phyloP scores from a whole-genome alignment of 192 early-diverging fungal genomes.

The Diversispora epigaea region DNA sequence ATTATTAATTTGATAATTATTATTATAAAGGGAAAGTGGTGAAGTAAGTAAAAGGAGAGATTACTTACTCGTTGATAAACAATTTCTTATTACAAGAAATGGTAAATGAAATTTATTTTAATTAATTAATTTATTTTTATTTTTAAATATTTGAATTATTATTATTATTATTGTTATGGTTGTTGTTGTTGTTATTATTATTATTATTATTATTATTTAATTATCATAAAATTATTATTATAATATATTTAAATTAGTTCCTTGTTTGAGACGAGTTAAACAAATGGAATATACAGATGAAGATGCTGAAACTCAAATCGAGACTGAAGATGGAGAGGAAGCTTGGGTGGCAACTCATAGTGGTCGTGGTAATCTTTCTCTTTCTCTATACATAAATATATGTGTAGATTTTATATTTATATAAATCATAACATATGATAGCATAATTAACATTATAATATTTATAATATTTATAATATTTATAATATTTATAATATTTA shows the following conservation, averaged over 20 bases:
- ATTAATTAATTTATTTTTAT: not conserved
- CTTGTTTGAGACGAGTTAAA: slow-evolving; percentile 83
- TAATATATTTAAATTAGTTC: slow-evolving; percentile 52
- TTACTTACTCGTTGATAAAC: slow-evolving; percentile 82
- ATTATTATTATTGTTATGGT: too few species aligned
- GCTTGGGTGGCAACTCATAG: slow-evolving; percentile 88
- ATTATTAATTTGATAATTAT: not conserved
- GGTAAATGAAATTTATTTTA: slow-evolving; percentile 40
- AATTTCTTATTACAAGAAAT: slow-evolving; percentile 93
- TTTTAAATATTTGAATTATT: not conserved
- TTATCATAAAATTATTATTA: too few species aligned
- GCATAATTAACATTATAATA: not conserved
- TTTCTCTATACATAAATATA: too few species aligned
- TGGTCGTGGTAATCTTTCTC: slow-evolving; percentile 46
- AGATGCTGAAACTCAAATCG: slow-evolving; percentile 58
- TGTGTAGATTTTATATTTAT: too few species aligned
- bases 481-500: slow-evolving; percentile 20
- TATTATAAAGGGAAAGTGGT: slow-evolving; percentile 51
- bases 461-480: not conserved
- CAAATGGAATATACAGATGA: slow-evolving; percentile 75
- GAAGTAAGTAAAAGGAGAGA: slow-evolving; percentile 76
- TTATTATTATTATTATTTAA: not conserved
- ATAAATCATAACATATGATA: too few species aligned
- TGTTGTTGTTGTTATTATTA: too few species aligned
- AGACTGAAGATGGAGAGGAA: slow-evolving; percentile 67